Evolutionary conservation across 2,329 filamentous ascomycete species (phyloP), one percentile per base, ranked within the genome.

Genomic region (Didymella exigua): DNA sequence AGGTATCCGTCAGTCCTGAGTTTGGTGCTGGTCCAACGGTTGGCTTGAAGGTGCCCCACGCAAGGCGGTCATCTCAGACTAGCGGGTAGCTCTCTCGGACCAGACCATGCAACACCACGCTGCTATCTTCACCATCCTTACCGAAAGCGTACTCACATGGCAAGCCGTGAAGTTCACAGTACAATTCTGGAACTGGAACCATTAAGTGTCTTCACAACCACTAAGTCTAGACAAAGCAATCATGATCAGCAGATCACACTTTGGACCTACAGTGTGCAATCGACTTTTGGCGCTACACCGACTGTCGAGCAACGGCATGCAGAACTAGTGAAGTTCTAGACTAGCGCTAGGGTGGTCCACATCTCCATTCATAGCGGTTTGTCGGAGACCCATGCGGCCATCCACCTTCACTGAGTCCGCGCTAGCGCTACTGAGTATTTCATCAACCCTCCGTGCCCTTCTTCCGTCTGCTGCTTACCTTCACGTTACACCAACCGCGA

Each of bases 361-460:
- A 54, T 34, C 30, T 33, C 26, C 30, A 11, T 42, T 46, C 52
- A 55, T 37, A 43, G 41, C 44, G 49, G 36, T 37, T 51, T 58
- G 52, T 56, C 58, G 58, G 58, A 60, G 54, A 38, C 38, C 36
- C 16, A 56, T 49, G 50, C 43, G 49, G 45, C 31, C n/a, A 18
- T 36, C 41, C 16, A 37, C 38, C 49, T 45, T 49, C 36, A 51
- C 41, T 27, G 45, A 49, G 38, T 45, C 31, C 49, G 47, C 63
- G 57, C 66, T 69, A 69, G 51, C 50, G 53, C 38, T 16, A 18
- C 54, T 51, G 49, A 52, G 56, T 50, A 49, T 60, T 50, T 67
- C 62, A 69, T 69, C 61, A 60, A 59, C 48, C 51, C 51, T 53
- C 56, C 62, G 56, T 60, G 54, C 60, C 53, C 59, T 57, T 49